Evolutionary conservation across 768 basidiomycete species (phyloP).

Genomic region (Phaeotremella fagi): DNA sequence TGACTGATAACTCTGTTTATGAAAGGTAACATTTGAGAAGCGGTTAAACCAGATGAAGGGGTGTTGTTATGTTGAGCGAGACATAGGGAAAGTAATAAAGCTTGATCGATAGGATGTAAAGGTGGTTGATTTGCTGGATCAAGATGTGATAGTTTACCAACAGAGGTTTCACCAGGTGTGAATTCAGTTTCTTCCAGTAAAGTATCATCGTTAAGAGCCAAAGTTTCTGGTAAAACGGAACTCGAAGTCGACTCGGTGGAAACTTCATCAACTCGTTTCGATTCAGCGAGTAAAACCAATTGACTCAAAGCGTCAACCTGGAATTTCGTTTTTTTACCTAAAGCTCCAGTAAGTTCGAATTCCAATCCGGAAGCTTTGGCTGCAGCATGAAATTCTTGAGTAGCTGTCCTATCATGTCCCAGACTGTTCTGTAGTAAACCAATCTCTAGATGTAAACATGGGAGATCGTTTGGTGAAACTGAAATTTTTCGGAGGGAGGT

Average conservation of each 20-base stretch:
- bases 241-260: constrained; percentile 42
- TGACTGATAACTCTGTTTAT: constrained; percentile 81
- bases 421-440: constrained; percentile 76
- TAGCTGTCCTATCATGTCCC: constrained; percentile 64
- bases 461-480: constrained; percentile 61
- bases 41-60: constrained; percentile 81
- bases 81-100: constrained; percentile 82
- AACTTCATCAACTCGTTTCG: constrained; percentile 50
- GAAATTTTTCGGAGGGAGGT: constrained; percentile 36
- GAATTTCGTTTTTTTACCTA: constrained; percentile 91
- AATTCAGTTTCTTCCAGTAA: constrained; percentile 90
- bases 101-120: constrained; percentile 89
- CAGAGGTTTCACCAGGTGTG: constrained; percentile 54
- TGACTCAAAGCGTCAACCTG: constrained; percentile 80
- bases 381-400: constrained; percentile 70
- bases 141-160: constrained; percentile 61
- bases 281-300: constrained; percentile 88
- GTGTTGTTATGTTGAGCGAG: constrained; percentile 74
- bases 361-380: constrained; percentile 71
- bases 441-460: constrained; percentile 66
- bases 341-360: constrained; percentile 86
- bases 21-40: constrained; percentile 89
- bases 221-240: too few species aligned
- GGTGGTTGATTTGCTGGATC: constrained; percentile 79
- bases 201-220: constrained; percentile 90